A percentile compares a stretch with the other conserved stretches of the same genome.
Conservation (phyloP, 306 rosid genomes). For the Prinsepia uniflora region DNA sequence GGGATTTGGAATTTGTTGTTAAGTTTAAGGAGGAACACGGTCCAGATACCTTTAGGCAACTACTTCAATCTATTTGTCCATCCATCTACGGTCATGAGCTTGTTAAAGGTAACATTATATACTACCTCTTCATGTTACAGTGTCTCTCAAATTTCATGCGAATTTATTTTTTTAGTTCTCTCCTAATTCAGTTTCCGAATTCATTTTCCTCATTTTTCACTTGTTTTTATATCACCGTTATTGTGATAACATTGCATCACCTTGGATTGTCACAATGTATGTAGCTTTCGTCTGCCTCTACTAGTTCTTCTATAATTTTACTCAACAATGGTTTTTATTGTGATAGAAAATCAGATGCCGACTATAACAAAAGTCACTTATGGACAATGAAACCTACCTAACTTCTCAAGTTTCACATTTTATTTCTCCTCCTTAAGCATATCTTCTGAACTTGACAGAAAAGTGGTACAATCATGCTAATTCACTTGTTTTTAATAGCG, state of each 20-base stretch:
- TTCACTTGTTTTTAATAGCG: conserved; percentile 44
- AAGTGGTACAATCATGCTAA: conserved; percentile 2
- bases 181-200: conserved; percentile 9
- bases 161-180: conserved; percentile 5
- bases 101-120: conserved; percentile 66
- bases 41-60: conserved; percentile 78
- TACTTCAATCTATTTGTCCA: conserved; percentile 90
- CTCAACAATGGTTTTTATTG: neutral
- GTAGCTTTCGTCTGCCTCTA: neutral
- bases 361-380: neutral
- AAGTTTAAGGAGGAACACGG: conserved; percentile 69
- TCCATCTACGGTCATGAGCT: conserved; percentile 97
- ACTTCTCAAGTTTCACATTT: conserved; percentile 5
- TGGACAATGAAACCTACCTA: neutral
- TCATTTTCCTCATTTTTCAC: neutral
- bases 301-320: neutral
- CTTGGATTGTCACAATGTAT: neutral
- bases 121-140: conserved; percentile 9
- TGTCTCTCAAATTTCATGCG: conserved; percentile 18
- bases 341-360: neutral
- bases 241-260: neutral
- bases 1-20: conserved; percentile 86
- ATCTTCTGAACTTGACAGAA: conserved; percentile 12
- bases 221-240: neutral
- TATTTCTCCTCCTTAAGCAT: neutral